Percentiles rank a stretch among this genome's conserved stretches.
phyloP scores from a whole-genome alignment of 306 rosid species.

The Gleditsia sinensis region DNA sequence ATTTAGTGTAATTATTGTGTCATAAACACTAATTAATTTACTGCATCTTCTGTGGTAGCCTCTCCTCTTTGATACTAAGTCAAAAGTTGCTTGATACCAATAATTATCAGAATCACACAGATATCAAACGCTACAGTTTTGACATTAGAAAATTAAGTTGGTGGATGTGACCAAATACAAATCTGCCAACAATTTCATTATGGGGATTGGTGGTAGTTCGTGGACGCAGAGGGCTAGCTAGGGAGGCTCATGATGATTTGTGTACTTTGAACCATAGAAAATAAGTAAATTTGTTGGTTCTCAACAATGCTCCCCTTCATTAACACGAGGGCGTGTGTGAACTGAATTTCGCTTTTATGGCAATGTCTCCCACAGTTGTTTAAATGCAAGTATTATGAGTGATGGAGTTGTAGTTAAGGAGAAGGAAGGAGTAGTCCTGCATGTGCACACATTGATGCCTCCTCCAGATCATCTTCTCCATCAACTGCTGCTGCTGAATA shows the following conservation, averaged over 20 bases:
- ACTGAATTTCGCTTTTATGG: slow-evolving; percentile 2
- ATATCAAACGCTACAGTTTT: too few species aligned
- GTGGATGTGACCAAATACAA: too few species aligned
- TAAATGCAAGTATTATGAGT: background rate
- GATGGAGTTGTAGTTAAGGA: background rate
- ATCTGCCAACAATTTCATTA: background rate
- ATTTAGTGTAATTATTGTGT: too few species aligned
- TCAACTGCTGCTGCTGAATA: too few species aligned
- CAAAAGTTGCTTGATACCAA: too few species aligned
- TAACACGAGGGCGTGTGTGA: background rate
- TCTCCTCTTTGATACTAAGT: too few species aligned
- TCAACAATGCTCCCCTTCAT: background rate
- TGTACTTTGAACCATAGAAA: background rate
- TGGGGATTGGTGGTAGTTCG: background rate
- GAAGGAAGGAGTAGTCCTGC: background rate
- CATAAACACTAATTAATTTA: too few species aligned
- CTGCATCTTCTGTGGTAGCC: too few species aligned
- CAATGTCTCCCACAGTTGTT: background rate
- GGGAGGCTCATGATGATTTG: background rate
- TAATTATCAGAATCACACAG: too few species aligned
- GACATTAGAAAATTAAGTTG: too few species aligned
- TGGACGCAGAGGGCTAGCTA: background rate
- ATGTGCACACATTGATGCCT: slow-evolving; percentile 33
- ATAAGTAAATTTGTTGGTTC: background rate
- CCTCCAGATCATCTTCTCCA: background rate